Percentiles rank a stretch among this genome's conserved stretches.
phyloP scores from a whole-genome alignment of 2,329 filamentous ascomycete species.

The Lasiodiplodia sp. region DNA sequence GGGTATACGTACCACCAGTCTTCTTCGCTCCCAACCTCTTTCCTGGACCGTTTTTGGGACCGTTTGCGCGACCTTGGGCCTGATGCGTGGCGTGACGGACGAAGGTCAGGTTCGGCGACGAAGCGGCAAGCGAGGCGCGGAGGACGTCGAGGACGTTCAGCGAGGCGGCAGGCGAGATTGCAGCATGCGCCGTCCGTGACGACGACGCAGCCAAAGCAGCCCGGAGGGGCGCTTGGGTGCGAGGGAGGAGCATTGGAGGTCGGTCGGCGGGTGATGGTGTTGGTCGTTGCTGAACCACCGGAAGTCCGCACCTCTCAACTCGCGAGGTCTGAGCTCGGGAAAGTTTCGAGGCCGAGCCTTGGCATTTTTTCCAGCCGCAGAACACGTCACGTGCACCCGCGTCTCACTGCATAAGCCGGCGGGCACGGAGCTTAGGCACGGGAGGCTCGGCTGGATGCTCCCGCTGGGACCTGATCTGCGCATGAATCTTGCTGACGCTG shows the following conservation, averaged over 20 bases:
- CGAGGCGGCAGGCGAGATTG: slow-evolving; percentile 38
- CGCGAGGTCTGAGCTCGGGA: slow-evolving; percentile 17
- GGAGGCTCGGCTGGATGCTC: slow-evolving; percentile 4
- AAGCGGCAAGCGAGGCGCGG: slow-evolving; percentile 27
- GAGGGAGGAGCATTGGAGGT: slow-evolving; percentile 46
- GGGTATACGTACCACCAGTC: slow-evolving; percentile 71
- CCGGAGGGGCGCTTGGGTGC: slow-evolving; percentile 48
- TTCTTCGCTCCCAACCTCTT: slow-evolving; percentile 97
- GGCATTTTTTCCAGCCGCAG: not conserved
- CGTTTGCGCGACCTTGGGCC: slow-evolving; percentile 72
- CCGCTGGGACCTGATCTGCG: slow-evolving; percentile 10
- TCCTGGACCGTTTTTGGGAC: slow-evolving; percentile 72
- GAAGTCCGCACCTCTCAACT: slow-evolving; percentile 6
- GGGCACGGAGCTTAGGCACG: not conserved
- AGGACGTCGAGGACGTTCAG: slow-evolving; percentile 41
- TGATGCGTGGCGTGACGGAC: slow-evolving; percentile 70
- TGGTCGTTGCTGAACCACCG: not conserved
- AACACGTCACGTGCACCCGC: slow-evolving; percentile 4
- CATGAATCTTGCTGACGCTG: slow-evolving; percentile 11
- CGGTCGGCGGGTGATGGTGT: not conserved
- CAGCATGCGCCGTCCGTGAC: slow-evolving; percentile 36
- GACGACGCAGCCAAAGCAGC: slow-evolving; percentile 35
- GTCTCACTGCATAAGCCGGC: no score
- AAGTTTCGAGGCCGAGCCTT: slow-evolving; percentile 23
- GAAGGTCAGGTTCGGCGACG: slow-evolving; percentile 51